Evolutionary conservation across 345 rosid species (phyloP), one percentile per base, ranked within the genome.

Genomic region (Arabis alpina): DNA sequence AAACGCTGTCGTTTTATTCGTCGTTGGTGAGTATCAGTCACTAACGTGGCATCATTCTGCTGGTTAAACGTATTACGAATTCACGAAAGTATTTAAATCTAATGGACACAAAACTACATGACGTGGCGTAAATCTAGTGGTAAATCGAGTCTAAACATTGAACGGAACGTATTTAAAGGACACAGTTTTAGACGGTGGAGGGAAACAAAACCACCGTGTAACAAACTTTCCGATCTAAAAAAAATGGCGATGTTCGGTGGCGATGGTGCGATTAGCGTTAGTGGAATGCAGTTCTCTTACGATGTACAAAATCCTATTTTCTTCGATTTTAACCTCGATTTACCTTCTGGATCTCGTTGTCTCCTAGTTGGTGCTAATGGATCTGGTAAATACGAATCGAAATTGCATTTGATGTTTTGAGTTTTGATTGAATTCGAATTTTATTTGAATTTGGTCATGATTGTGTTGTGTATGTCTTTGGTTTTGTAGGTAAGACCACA

Each of bases 331-430:
- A 69, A 73, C 41, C 84, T 94, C 77, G 75, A 84, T 63, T 75
- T 89, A 28, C 14, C 88, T 57, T 87, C 90, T 2, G 93, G 97
- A 76, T 86, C 96, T 76, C 96, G 99, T 45, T 91, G 96, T 74
- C 95, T 91, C 65, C 91, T 94, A 45, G 88, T 91, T 64, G 99
- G 99, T 71, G 95, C 97, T 63, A 94, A 91, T 49, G 99, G 97
- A 80, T 91, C 97, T 69, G 98, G 98, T 93, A 79, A 45, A 57
- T 32, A 67, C 16, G 15, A 45, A 2, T 54, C 53, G 11, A 10
- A 19, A 9, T 27, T 24, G 40, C 12, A 0, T 39, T 57, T 10
- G 0, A 1, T 2, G 7, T 16, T 19, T 54, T 30, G 9, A 24
- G 13, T 66, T 6, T 0, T 40, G 58, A 0, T 64, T 50, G 30